Percentiles rank a stretch among this genome's conserved stretches.
Evolutionary conservation across 805 yeast species (phyloP).

Genomic region (Zygoascus biomembranicola): DNA sequence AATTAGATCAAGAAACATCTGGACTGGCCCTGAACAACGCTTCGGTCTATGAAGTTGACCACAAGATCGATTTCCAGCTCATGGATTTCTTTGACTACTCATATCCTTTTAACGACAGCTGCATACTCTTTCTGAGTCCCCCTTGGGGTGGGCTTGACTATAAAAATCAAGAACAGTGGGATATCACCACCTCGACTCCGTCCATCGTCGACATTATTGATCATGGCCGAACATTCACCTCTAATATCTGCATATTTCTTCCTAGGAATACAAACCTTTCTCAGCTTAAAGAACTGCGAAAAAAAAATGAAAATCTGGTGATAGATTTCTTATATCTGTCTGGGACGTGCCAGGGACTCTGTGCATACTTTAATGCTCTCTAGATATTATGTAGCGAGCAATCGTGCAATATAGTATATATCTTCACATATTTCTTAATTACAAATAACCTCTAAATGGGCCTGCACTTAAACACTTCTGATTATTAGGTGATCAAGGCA

Average conservation of each 20-base stretch:
- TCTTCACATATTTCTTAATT: too few species aligned
- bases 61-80: slow-evolving; percentile 38
- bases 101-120: slow-evolving; percentile 32
- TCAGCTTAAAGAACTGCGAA: slow-evolving; percentile 7
- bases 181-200: slow-evolving; percentile 6
- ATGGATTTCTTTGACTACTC: slow-evolving; percentile 42
- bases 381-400: too few species aligned
- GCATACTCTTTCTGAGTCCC: slow-evolving; percentile 55
- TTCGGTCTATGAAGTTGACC: slow-evolving; percentile 48
- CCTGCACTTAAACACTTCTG: not conserved
- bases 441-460: too few species aligned
- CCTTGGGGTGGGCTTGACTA: slow-evolving; percentile 87
- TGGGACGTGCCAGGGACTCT: not conserved
- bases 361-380: not conserved
- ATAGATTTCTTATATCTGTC: slow-evolving; percentile 12
- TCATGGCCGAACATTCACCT: slow-evolving; percentile 7
- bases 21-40: slow-evolving; percentile 43
- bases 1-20: slow-evolving; percentile 16
- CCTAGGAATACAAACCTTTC: slow-evolving; percentile 18
- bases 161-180: slow-evolving; percentile 10
- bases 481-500: not conserved
- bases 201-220: slow-evolving; percentile 10
- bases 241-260: slow-evolving; percentile 16
- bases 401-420: too few species aligned
- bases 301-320: slow-evolving; percentile 1